Percentiles rank a stretch among this genome's conserved stretches.
These are phyloP conservation scores for Sophora flavescens DNA, from an alignment of 306 rosid species.

Conservation along the genomic window DNA sequence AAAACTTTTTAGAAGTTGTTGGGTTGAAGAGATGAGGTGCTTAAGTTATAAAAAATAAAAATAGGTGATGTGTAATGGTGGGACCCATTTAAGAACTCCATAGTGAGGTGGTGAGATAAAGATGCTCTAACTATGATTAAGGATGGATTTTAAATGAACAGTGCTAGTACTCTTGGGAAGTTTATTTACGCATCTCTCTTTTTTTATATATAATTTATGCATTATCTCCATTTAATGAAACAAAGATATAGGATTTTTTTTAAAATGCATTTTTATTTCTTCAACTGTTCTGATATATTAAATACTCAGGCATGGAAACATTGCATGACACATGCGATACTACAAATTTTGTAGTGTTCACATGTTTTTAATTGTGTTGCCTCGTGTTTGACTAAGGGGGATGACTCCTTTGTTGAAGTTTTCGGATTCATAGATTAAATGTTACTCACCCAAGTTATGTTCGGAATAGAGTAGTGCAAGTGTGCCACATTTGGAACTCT, in stretches of 20 bases:
- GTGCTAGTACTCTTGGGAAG: neutral
- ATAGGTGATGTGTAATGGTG: no score
- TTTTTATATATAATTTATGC: no score
- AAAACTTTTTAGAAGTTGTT: no score
- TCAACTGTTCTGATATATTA: neutral
- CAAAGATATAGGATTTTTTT: neutral
- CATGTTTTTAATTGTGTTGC: neutral
- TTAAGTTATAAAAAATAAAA: no score
- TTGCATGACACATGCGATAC: neutral
- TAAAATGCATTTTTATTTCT: neutral
- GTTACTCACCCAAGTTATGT: neutral
- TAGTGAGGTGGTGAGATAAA: no score
- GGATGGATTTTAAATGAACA: conserved; percentile 25
- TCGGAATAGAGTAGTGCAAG: neutral
- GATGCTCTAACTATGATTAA: neutral
- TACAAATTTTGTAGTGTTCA: neutral
- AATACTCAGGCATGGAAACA: neutral
- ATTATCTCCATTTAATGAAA: conserved; percentile 14
- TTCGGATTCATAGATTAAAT: neutral
- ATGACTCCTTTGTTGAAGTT: neutral
- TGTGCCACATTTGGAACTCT: neutral
- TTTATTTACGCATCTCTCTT: neutral
- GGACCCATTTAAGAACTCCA: no score
- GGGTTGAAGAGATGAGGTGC: no score
- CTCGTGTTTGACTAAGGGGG: neutral